Evolutionary conservation across 1,284 basidiomycete genomes (phyloP).

Genomic region (Heimioporus retisporus): DNA sequence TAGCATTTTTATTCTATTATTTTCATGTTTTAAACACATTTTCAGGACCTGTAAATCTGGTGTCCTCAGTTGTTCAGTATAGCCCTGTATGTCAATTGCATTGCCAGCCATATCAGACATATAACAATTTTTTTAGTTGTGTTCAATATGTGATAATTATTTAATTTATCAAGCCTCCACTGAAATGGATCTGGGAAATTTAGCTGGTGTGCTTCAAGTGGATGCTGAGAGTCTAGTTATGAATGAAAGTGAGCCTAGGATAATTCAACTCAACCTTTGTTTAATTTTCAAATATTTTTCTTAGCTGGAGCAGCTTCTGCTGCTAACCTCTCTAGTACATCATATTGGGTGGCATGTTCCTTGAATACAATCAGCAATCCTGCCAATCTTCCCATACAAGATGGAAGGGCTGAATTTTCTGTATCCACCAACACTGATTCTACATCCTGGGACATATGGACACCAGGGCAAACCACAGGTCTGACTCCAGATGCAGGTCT

Average conservation of each 20-base stretch:
- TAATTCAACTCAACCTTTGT: too few relatives aligned
- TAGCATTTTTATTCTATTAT: not conserved
- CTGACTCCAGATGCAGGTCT: not conserved
- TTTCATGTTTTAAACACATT: not conserved
- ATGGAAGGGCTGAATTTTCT: conserved; percentile 1
- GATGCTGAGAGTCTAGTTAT: not conserved
- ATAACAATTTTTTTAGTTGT: not conserved
- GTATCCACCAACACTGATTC: not conserved
- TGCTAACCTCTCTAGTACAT: not conserved
- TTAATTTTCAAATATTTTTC: too few relatives aligned
- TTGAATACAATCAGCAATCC: conserved; percentile 2
- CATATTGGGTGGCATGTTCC: conserved; percentile 19
- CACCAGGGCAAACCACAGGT: not conserved
- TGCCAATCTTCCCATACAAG: conserved; percentile 4
- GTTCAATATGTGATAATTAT: not conserved
- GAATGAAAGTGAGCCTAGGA: too few relatives aligned
- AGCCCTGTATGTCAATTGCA: too few relatives aligned
- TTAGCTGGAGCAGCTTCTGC: not conserved
- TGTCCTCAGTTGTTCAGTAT: not conserved
- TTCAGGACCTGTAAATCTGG: not conserved
- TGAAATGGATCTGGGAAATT: conserved; percentile 12
- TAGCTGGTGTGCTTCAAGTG: conserved; percentile 5
- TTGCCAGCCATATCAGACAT: too few relatives aligned
- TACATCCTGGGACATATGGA: conserved; percentile 8
- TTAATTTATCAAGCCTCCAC: conserved; percentile 7